A percentile compares a stretch with the other conserved stretches of the same genome.
These are phyloP conservation scores for Colletotrichum simmondsii DNA, from an alignment of 2,329 filamentous ascomycete species.

Conservation along the genomic window DNA sequence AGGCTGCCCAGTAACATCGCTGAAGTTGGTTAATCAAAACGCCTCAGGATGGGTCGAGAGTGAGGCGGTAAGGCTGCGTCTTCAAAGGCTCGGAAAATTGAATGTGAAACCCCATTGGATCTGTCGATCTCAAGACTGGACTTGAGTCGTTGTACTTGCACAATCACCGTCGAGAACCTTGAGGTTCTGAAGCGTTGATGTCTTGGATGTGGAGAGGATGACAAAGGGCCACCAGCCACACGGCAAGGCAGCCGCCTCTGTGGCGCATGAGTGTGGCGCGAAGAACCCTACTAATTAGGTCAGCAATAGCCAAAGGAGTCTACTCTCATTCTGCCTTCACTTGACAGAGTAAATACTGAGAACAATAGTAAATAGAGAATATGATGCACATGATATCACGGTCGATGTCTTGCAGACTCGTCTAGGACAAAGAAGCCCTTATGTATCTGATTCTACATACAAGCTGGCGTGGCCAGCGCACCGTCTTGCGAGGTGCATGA, in stretches of 20 bases:
- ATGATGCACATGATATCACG: background rate
- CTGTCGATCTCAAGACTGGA: no score
- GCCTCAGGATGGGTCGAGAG: background rate
- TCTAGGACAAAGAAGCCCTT: slow-evolving; percentile 16
- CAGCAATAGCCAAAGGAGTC: background rate
- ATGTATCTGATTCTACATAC: slow-evolving; percentile 21
- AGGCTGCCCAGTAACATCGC: no score
- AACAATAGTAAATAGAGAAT: no score
- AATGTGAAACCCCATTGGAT: no score
- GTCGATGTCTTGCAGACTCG: background rate
- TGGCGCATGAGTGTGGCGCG: background rate
- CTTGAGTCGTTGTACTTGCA: background rate
- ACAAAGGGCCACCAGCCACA: slow-evolving; percentile 8
- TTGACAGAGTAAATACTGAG: no score
- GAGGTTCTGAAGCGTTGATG: background rate
- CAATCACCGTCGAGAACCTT: background rate
- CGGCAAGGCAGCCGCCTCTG: background rate
- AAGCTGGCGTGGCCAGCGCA: slow-evolving; percentile 28
- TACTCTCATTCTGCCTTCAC: no score
- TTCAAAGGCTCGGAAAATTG: no score
- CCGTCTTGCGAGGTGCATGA: background rate
- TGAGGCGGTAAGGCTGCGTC: background rate
- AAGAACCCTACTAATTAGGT: background rate
- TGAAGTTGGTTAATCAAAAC: no score
- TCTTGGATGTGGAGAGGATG: background rate